A percentile compares a stretch with the other conserved stretches of the same genome.
phyloP scores from a whole-genome alignment of 768 basidiomycete genomes.

The Suillus plorans region DNA sequence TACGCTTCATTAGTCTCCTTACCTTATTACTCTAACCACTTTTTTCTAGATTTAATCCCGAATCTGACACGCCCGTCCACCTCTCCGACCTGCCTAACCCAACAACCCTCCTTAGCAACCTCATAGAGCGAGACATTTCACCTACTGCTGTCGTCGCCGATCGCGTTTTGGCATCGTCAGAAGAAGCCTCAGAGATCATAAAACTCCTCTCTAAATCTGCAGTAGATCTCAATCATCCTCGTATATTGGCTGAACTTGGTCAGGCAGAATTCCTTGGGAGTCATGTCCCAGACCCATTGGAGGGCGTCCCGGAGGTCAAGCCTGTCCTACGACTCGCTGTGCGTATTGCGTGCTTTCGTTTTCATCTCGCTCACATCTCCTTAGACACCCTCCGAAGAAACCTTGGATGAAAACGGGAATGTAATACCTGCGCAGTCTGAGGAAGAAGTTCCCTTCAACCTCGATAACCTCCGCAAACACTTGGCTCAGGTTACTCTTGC shows the following conservation, averaged over 20 bases:
- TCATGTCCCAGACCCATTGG: conserved; percentile 40
- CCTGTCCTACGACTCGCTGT: conserved; percentile 57
- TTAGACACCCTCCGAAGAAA: conserved; percentile 21
- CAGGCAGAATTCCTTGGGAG: conserved; percentile 49
- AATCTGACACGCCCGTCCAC: conserved; percentile 25
- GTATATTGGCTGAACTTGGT: conserved; percentile 56
- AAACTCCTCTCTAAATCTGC: conserved; percentile 59
- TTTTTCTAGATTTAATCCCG: conserved; percentile 37
- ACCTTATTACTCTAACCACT: conserved; percentile 13
- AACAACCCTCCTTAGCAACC: conserved; percentile 39
- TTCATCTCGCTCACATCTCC: not conserved
- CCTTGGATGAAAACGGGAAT: conserved; percentile 20
- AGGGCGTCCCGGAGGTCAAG: conserved; percentile 55
- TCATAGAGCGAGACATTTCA: conserved; percentile 51
- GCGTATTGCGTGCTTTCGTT: conserved; percentile 6
- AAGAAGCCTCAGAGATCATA: conserved; percentile 56
- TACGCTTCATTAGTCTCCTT: conserved; percentile 27
- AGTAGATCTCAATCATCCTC: conserved; percentile 49
- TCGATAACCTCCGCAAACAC: conserved; percentile 67
- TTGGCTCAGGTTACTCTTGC: conserved; percentile 63
- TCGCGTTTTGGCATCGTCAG: conserved; percentile 51
- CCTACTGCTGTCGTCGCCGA: conserved; percentile 55
- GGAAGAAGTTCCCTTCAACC: conserved; percentile 68
- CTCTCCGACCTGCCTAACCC: conserved; percentile 16
- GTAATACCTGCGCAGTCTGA: conserved; percentile 19